Evolutionary conservation across 225 moss, liverwort and hornwort species (phyloP).

Genomic region (Climacium dendroides): DNA sequence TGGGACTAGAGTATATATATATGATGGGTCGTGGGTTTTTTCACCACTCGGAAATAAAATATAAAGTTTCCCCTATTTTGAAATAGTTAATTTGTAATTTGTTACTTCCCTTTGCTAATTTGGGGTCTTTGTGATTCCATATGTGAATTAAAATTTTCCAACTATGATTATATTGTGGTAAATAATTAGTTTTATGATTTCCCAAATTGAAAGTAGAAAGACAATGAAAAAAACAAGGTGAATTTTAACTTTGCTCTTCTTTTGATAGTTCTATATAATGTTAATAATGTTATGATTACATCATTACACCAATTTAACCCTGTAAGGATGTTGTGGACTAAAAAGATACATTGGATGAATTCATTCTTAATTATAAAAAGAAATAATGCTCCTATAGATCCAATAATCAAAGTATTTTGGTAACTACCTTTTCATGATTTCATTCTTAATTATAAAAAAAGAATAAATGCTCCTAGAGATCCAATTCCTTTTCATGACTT

Average conservation of each 20-base stretch:
- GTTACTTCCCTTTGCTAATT: accelerated
- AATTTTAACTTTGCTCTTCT: accelerated
- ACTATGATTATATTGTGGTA: accelerated
- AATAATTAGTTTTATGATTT: accelerated
- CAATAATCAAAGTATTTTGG: neutral
- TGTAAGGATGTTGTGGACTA: accelerated
- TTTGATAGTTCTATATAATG: neutral
- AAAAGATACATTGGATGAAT: accelerated
- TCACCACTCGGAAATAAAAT: neutral
- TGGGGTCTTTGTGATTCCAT: neutral
- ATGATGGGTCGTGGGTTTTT: too few species aligned
- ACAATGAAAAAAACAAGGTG: neutral
- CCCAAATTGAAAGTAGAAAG: accelerated
- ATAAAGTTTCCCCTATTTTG: neutral
- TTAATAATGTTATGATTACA: neutral
- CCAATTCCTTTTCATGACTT: too few species aligned
- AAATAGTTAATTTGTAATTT: neutral
- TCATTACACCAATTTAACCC: accelerated
- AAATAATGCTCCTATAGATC: neutral
- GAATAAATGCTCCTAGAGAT: too few species aligned
- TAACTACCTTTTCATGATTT: too few species aligned
- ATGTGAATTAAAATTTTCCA: neutral
- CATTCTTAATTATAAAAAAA: too few species aligned
- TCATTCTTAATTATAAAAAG: accelerated
- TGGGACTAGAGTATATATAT: too few species aligned